phyloP scores from a whole-genome alignment of 108 stramenopile genomes.

The Fragilariopsis cylindrus region DNA sequence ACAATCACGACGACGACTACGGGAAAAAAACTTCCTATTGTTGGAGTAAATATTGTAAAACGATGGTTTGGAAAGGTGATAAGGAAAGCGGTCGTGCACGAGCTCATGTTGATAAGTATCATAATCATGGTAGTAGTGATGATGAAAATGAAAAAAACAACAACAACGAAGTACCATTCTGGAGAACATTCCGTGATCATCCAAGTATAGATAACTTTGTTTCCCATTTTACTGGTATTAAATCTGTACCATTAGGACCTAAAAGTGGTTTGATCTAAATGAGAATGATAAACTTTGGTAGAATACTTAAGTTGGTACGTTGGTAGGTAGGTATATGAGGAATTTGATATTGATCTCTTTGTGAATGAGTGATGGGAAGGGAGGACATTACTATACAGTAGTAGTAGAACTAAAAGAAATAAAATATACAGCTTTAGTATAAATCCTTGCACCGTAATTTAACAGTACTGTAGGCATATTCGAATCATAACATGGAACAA shows the following conservation, averaged over 20 bases:
- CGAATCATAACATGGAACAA: no score
- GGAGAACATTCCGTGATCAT: constrained; percentile 13
- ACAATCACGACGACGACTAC: neutral
- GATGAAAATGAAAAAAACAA: neutral
- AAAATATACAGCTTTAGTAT: no score
- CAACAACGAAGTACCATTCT: neutral
- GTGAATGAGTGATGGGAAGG: no score
- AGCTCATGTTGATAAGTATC: neutral
- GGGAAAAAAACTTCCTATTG: neutral
- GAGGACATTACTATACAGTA: no score
- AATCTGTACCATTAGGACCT: neutral
- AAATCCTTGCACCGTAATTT: no score
- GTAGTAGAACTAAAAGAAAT: no score
- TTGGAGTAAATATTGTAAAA: neutral
- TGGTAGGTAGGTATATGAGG: no score
- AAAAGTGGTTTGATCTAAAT: neutral
- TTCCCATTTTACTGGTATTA: constrained; percentile 11
- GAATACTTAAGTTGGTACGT: no score
- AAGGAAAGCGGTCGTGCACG: no score
- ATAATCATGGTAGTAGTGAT: neutral
- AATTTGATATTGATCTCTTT: no score
- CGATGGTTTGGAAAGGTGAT: neutral
- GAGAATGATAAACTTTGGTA: constrained; percentile 6
- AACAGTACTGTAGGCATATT: no score
- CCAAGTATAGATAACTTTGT: neutral